Conservation (phyloP, 331 rosid genomes). For the Malus hybrid region DNA sequence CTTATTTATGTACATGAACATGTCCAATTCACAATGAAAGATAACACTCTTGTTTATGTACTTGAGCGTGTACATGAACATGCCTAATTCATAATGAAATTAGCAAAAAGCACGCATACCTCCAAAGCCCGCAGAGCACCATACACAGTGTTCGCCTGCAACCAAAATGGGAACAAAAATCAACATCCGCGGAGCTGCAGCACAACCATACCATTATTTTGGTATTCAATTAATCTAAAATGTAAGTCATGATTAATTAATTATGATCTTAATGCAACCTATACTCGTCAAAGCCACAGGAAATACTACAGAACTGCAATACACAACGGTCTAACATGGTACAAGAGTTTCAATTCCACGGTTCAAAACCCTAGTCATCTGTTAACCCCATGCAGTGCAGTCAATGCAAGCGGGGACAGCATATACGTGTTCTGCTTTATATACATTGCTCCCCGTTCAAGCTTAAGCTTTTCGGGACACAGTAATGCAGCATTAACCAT, state of each 20-base stretch:
- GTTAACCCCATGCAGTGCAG: not conserved
- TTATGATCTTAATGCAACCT: not conserved
- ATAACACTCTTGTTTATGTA: not conserved
- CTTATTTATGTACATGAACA: not conserved
- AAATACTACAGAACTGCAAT: not conserved
- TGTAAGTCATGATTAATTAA: not conserved
- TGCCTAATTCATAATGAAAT: not conserved
- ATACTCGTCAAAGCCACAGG: not conserved
- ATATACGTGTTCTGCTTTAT: not conserved
- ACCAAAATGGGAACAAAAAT: conserved; percentile 4
- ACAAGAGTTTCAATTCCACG: not conserved
- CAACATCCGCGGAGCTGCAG: conserved; percentile 12
- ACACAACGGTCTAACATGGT: not conserved
- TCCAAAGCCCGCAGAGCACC: conserved; percentile 93
- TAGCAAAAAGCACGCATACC: conserved; percentile 38
- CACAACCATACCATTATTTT: not conserved
- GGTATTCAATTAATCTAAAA: not conserved
- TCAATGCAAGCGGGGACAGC: not conserved
- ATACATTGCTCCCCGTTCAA: not conserved
- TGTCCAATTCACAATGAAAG: not conserved
- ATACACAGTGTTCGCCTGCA: conserved; percentile 81
- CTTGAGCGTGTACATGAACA: not conserved
- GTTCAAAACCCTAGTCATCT: not conserved
- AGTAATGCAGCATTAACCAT: not conserved
- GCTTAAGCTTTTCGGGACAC: not conserved